These are phyloP conservation scores for Xylaria sp. DNA, from an alignment of 2,329 filamentous ascomycete genomes.

Conservation along the genomic window DNA sequence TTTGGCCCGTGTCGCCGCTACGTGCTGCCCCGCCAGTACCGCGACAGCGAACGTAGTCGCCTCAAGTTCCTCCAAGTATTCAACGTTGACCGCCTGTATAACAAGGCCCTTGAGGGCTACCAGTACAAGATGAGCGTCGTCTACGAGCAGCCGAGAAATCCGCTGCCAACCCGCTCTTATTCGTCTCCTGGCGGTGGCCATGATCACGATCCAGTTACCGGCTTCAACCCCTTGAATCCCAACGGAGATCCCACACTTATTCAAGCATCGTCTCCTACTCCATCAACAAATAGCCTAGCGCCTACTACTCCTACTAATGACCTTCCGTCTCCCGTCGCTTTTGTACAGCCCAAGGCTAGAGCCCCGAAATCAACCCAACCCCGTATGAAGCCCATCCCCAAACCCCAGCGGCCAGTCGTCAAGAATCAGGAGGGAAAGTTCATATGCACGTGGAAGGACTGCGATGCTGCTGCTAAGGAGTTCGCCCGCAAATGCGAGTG, in stretches of 20 bases:
- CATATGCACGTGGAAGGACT: constrained; percentile 74
- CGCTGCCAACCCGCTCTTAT: constrained; percentile 51
- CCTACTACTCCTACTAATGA: constrained; percentile 29
- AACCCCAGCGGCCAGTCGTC: constrained; percentile 61
- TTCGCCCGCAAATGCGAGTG: constrained; percentile 91
- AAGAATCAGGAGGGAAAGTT: constrained; percentile 77
- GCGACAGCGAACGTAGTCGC: constrained; percentile 45
- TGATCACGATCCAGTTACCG: constrained; percentile 45
- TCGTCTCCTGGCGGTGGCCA: constrained; percentile 52
- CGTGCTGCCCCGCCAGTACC: constrained; percentile 28
- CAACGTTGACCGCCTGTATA: constrained; percentile 32
- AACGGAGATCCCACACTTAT: constrained; percentile 43
- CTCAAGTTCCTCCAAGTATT: constrained; percentile 50
- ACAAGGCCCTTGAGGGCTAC: constrained; percentile 33
- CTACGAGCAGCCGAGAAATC: constrained; percentile 55
- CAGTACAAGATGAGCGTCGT: constrained; percentile 54
- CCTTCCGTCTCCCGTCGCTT: constrained; percentile 11
- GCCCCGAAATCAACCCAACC: constrained; percentile 20
- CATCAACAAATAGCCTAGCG: constrained; percentile 17
- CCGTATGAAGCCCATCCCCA: constrained; percentile 61
- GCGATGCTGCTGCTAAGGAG: constrained; percentile 61
- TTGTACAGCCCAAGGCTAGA: background rate
- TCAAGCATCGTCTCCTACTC: constrained; percentile 25
- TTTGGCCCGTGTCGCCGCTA: constrained; percentile 35
- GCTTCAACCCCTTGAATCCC: constrained; percentile 46